Evolutionary conservation across 2,329 filamentous ascomycete genomes (phyloP), one percentile per base, ranked within the genome.

Genomic region (Scedosporium minutisporum): DNA sequence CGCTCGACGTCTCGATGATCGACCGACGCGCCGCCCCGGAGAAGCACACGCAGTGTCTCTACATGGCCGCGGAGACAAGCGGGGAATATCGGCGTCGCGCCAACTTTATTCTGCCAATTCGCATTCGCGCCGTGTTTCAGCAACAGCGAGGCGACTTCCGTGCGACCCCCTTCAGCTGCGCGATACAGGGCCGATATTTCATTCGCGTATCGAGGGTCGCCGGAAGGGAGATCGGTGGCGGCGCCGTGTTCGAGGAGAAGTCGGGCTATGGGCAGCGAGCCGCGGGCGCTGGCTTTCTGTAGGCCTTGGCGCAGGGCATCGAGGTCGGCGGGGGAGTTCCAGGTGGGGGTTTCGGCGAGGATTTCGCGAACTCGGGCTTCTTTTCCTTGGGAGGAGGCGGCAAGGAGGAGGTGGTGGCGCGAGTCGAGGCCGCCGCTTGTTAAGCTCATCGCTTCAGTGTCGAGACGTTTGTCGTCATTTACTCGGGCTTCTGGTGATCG

Each of bases 81-180:
- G 23, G 38, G 18, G 33, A 62, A 62, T 14, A 62, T 38, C 12
- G 60, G 51, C 27, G 60, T 57, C 51, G 25, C 51, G 18, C 60
- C 60, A n/a, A 16, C 18, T 12, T 42, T 46, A 16, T 48, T n/a
- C 51, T 27, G 41, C 60, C 51, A 62, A 21, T 62, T 33, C 21
- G 33, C 14, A 10, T 58, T 27, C 16, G 60, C 60, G 33, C 53
- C 53, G 16, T 46, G 60, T 14, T 46, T 7, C 7, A 62, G 60
- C 14, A 62, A 41, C 14, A 62, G 12, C 21, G 18, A 21, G 6
- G 60, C 65, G 0, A 67, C 62, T 1, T 65, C 66, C 0, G 67
- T 62, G 27, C 65, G 65, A 9, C 66, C 66, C 25, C 64, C 64
- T 14, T 66, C 64, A 1, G 66, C 66, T 3, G 66, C 65, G 46